Percentiles rank a stretch among this genome's conserved stretches.
Conservation (phyloP, 371 early-diverging fungal genomes). For the Thermomucor indicae-seudaticae region DNA sequence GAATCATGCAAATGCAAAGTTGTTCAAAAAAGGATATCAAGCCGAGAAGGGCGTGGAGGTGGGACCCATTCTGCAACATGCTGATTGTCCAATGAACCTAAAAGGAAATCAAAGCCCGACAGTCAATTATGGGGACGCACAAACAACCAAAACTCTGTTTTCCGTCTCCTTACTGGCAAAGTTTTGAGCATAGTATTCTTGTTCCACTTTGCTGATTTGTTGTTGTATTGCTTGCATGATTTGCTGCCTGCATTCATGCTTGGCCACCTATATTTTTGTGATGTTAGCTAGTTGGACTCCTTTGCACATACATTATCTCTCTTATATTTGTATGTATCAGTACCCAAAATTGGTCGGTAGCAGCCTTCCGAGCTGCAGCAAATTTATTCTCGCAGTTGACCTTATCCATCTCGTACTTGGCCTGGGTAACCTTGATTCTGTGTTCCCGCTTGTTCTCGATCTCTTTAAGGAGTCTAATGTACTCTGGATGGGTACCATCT, state of each 20-base stretch:
- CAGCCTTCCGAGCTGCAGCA: slow-evolving; percentile 14
- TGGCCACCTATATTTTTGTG: slow-evolving; percentile 9
- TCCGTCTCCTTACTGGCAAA: slow-evolving; percentile 14
- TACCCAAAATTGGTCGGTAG: slow-evolving; percentile 21
- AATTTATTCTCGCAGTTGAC: slow-evolving; percentile 11
- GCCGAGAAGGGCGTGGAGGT: slow-evolving; percentile 20
- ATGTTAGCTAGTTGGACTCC: background rate
- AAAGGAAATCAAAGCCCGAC: background rate
- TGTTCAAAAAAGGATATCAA: slow-evolving; percentile 25
- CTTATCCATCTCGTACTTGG: slow-evolving; percentile 6
- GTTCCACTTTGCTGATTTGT: slow-evolving; percentile 22
- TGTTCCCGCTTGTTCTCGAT: slow-evolving; percentile 19
- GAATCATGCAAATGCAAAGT: background rate
- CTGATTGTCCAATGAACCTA: slow-evolving; percentile 32
- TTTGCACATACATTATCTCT: background rate
- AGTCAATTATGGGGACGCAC: background rate
- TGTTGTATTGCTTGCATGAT: slow-evolving; percentile 23
- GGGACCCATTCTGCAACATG: slow-evolving; percentile 28
- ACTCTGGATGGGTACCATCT: slow-evolving; percentile 18
- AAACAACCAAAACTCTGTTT: slow-evolving; percentile 1
- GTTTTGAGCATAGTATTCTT: slow-evolving; percentile 17
- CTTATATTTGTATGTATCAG: background rate
- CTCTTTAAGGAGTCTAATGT: slow-evolving; percentile 12
- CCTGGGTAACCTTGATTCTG: slow-evolving; percentile 7
- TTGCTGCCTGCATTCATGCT: slow-evolving; percentile 13